phyloP scores from a whole-genome alignment of 2,329 filamentous ascomycete genomes.

The Incumbomyces lentus region DNA sequence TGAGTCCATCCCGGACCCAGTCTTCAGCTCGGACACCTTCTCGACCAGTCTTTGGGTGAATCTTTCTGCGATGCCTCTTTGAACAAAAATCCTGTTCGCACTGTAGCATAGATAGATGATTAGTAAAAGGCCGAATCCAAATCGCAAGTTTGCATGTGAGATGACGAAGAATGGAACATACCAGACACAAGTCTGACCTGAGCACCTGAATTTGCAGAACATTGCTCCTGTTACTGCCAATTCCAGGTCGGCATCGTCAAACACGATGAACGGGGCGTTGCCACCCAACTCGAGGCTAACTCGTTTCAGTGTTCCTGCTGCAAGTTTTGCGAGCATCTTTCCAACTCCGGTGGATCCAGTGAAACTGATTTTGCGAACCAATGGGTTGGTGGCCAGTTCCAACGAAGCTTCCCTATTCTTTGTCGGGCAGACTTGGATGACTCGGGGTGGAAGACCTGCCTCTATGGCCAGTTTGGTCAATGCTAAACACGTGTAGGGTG shows the following conservation, averaged over 20 bases:
- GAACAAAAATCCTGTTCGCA: conserved; percentile 67
- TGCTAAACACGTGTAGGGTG: conserved; percentile 24
- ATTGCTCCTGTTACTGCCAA: conserved; percentile 14
- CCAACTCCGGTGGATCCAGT: conserved; percentile 25
- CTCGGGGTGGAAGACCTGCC: conserved; percentile 25
- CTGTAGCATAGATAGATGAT: conserved; percentile 15
- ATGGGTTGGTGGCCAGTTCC: conserved; percentile 3
- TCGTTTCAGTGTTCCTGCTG: conserved; percentile 29
- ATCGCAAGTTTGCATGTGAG: too few relatives aligned
- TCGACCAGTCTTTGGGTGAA: conserved; percentile 60
- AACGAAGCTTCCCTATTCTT: conserved; percentile 1
- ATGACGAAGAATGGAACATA: background rate
- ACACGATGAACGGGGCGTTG: conserved; percentile 33
- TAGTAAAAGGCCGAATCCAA: too few relatives aligned
- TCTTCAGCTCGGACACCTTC: conserved; percentile 62
- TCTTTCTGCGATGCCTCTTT: conserved; percentile 63
- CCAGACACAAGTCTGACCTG: conserved; percentile 15
- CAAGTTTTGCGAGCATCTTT: conserved; percentile 24
- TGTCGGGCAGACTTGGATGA: conserved; percentile 33
- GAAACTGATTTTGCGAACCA: conserved; percentile 22
- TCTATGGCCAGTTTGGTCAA: conserved; percentile 23
- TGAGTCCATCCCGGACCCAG: conserved; percentile 61
- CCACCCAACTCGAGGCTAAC: conserved; percentile 34
- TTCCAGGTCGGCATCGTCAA: conserved; percentile 31
- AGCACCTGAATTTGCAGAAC: conserved; percentile 11